phyloP scores from a whole-genome alignment of 1,284 basidiomycete species.

The Peniophora sp. region DNA sequence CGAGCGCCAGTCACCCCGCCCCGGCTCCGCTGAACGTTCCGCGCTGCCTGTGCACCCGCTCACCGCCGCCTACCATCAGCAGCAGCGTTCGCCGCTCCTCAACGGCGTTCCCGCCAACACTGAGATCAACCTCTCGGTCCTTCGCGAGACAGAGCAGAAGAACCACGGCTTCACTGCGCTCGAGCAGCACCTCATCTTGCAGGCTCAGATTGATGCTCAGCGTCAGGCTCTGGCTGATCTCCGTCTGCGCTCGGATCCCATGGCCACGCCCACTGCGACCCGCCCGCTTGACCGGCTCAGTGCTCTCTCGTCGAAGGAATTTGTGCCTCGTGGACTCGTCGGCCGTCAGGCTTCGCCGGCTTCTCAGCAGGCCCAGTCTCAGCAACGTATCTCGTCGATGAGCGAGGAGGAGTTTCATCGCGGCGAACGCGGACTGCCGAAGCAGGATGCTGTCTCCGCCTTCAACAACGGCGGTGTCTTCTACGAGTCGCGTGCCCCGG shows the following conservation, averaged over 20 bases:
- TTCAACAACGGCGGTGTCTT: slow-evolving; percentile 6
- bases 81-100: slow-evolving; percentile 1
- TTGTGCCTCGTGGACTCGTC: slow-evolving; percentile 11
- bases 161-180: slow-evolving; percentile 55
- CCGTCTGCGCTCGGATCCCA: slow-evolving; percentile 4
- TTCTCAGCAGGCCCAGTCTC: slow-evolving; percentile 10
- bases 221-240: slow-evolving; percentile 3
- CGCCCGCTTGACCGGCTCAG: slow-evolving; percentile 8
- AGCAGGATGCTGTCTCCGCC: slow-evolving; percentile 2
- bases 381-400: slow-evolving; percentile 22
- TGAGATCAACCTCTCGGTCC: slow-evolving; percentile 11
- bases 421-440: no score
- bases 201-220: slow-evolving; percentile 37
- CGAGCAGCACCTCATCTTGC: slow-evolving; percentile 61
- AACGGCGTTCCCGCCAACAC: slow-evolving; percentile 5
- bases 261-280: not conserved
- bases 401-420: slow-evolving; percentile 31
- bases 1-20: not conserved
- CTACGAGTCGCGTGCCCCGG: not conserved
- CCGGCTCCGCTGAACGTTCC: not conserved
- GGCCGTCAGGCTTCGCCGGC: slow-evolving; percentile 2
- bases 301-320: slow-evolving; percentile 10
- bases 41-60: slow-evolving; percentile 13
- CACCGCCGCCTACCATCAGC: slow-evolving; percentile 5
- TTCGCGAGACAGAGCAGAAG: slow-evolving; percentile 12